Percentiles rank a stretch among this genome's conserved stretches.
These are phyloP conservation scores for Sodiomyces alkalinus DNA, from an alignment of 2,329 filamentous ascomycete genomes.

Conservation along the genomic window DNA sequence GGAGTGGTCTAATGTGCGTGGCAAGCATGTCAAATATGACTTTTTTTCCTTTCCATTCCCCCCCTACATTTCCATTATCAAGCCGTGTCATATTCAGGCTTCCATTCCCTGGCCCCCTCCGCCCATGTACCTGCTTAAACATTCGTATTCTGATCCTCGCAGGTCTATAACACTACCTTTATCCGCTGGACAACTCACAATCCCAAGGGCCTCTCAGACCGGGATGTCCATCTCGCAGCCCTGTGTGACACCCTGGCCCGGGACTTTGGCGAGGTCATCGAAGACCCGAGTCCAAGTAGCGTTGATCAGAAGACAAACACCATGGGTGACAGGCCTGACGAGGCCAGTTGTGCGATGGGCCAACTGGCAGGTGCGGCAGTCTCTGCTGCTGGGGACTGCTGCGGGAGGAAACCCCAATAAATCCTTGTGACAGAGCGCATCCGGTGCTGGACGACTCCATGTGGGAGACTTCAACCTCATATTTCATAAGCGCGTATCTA, in stretches of 20 bases:
- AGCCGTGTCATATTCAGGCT: no score
- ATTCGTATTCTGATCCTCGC: neutral
- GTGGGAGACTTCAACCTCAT: no score
- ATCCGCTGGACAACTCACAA: slow-evolving; percentile 62
- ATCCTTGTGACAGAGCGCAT: no score
- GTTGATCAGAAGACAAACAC: no score
- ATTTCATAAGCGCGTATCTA: no score
- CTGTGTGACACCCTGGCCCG: slow-evolving; percentile 45
- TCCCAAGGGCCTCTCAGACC: slow-evolving; percentile 47
- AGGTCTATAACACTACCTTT: slow-evolving; percentile 57
- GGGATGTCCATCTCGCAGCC: slow-evolving; percentile 46
- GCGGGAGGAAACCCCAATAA: no score
- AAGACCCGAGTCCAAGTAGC: slow-evolving; percentile 9
- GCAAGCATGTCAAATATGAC: no score
- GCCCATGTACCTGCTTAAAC: no score
- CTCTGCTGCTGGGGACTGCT: slow-evolving; percentile 35
- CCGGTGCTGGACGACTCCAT: no score
- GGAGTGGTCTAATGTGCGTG: slow-evolving; percentile 59
- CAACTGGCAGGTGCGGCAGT: slow-evolving; percentile 31
- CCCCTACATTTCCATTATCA: no score
- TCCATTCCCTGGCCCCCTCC: no score
- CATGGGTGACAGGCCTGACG: slow-evolving; percentile 8
- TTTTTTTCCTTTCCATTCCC: no score
- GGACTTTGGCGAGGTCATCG: slow-evolving; percentile 37
- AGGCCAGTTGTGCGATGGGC: slow-evolving; percentile 20